Conservation (phyloP, 1,139 yeast species). For the Suhomyces bribrorum region DNA sequence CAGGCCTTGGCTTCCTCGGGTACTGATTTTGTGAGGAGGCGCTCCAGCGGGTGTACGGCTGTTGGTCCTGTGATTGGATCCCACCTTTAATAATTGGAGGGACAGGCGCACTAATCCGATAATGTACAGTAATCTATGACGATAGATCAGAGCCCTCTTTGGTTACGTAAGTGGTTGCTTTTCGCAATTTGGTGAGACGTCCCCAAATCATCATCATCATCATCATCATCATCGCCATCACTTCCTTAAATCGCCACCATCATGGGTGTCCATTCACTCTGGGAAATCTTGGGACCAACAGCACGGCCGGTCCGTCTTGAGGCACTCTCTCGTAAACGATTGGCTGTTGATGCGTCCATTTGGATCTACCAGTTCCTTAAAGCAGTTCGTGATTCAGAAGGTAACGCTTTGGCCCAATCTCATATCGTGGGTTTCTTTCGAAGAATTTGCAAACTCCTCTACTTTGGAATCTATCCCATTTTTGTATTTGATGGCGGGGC, state of each 20-base stretch:
- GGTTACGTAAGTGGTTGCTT: background rate
- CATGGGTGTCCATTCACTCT: conserved; percentile 96
- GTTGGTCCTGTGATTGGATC: too few species aligned
- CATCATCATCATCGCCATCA: background rate
- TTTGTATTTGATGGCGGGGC: conserved; percentile 99
- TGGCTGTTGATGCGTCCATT: conserved; percentile 97
- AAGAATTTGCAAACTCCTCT: conserved; percentile 85
- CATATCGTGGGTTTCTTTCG: conserved; percentile 94
- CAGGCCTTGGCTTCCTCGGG: background rate
- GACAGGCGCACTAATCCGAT: too few species aligned
- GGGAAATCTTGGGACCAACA: conserved; percentile 90
- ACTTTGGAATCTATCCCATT: conserved; percentile 86
- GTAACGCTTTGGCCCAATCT: conserved; percentile 73
- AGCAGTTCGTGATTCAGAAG: conserved; percentile 88
- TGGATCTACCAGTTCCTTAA: conserved; percentile 97
- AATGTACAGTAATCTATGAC: background rate
- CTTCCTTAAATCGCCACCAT: background rate
- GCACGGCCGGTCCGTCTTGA: conserved; percentile 91
- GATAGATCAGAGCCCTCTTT: background rate
- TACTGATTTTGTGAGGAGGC: too few species aligned
- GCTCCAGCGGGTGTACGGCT: too few species aligned
- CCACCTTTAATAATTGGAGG: too few species aligned
- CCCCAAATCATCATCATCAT: background rate
- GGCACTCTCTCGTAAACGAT: conserved; percentile 67
- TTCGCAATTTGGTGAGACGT: background rate